Evolutionary conservation across 176 grass and related monocot genomes (phyloP).

Genomic region (Alopecurus myosuroides): DNA sequence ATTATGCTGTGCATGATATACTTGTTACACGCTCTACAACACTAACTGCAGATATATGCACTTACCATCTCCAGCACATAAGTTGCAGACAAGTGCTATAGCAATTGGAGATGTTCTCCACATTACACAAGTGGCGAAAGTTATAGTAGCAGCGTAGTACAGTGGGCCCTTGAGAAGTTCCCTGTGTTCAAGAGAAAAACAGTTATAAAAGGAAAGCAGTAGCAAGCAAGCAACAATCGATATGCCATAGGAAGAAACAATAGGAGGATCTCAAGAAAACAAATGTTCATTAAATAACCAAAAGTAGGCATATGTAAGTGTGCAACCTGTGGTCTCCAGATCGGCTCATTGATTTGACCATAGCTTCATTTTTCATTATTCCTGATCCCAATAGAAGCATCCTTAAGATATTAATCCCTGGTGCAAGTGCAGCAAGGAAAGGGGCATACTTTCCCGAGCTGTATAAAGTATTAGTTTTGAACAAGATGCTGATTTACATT

Average conservation of each 20-base stretch:
- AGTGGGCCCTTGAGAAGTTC: constrained; percentile 95
- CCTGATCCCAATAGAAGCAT: constrained; percentile 79
- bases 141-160: constrained; percentile 81
- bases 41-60: background rate
- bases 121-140: constrained; percentile 62
- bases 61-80: constrained; percentile 93
- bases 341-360: constrained; percentile 92
- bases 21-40: background rate
- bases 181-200: constrained; percentile 41
- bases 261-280: background rate
- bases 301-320: background rate
- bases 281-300: background rate
- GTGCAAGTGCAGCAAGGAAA: constrained; percentile 72
- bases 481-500: background rate
- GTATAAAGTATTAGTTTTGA: constrained; percentile 35
- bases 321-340: constrained; percentile 65
- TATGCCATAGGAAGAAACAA: background rate
- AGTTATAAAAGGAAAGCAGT: background rate
- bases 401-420: constrained; percentile 72
- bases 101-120: constrained; percentile 84
- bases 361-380: constrained; percentile 76
- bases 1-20: background rate
- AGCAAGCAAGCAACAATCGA: background rate
- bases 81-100: constrained; percentile 88
- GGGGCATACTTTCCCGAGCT: constrained; percentile 66